Percentiles rank a stretch among this genome's conserved stretches.
Conservation (phyloP, 2,329 filamentous ascomycete genomes). For the Cladophialophora yegresii region DNA sequence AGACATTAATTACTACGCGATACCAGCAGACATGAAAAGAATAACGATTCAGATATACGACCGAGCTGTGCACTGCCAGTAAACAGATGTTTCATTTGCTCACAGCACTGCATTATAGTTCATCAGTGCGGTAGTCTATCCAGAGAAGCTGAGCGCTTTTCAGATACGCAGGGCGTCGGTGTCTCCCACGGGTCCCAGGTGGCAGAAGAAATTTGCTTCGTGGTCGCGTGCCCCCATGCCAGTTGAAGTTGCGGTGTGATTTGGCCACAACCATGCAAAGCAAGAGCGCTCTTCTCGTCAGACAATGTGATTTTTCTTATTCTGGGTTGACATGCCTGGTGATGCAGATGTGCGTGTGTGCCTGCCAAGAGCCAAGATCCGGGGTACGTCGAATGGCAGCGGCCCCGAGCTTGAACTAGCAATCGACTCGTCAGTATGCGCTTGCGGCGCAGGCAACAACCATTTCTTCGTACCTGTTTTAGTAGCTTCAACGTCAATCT, state of each 20-base stretch:
- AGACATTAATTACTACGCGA: conserved; percentile 1
- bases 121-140: neutral
- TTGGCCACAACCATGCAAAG: neutral
- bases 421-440: conserved; percentile 8
- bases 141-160: neutral
- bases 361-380: conserved; percentile 33
- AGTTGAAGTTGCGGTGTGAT: neutral
- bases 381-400: conserved; percentile 4
- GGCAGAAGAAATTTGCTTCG: neutral
- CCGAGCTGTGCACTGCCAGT: neutral
- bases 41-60: neutral
- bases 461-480: neutral
- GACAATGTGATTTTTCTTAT: neutral
- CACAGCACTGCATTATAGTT: neutral
- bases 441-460: conserved; percentile 19
- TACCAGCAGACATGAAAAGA: neutral
- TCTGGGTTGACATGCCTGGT: neutral
- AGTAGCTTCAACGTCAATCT: neutral
- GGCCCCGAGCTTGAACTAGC: neutral
- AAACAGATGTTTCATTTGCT: neutral
- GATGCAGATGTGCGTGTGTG: conserved; percentile 8
- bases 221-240: neutral
- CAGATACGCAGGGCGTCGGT: neutral
- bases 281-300: neutral
- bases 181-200: neutral